Percentiles rank a stretch among this genome's conserved stretches.
Evolutionary conservation across 768 basidiomycete genomes (phyloP).

Genomic region (Xerocomus potaroensis): DNA sequence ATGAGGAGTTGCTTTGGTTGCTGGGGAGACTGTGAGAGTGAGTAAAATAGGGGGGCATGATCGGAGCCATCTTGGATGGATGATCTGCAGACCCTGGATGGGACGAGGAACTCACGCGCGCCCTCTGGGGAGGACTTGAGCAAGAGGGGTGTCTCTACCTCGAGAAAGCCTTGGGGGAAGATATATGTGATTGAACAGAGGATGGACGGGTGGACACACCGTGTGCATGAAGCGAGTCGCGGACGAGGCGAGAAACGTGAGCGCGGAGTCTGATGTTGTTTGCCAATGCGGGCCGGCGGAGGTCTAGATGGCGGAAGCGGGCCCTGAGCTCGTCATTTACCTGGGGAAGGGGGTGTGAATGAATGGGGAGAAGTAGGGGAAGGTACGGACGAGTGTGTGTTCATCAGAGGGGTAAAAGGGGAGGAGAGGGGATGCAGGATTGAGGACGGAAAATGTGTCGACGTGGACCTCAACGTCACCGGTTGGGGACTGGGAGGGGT

Average conservation of each 20-base stretch:
- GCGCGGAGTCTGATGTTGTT: slow-evolving; percentile 80
- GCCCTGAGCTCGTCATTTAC: slow-evolving; percentile 84
- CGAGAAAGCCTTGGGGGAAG: slow-evolving; percentile 65
- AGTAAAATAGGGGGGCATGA: slow-evolving; percentile 60
- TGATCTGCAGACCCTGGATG: slow-evolving; percentile 52
- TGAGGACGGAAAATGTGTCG: slow-evolving; percentile 65
- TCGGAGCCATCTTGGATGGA: slow-evolving; percentile 22
- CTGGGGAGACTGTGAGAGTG: slow-evolving; percentile 91
- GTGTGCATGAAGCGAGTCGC: slow-evolving; percentile 66
- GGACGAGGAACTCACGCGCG: slow-evolving; percentile 90
- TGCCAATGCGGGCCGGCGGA: slow-evolving; percentile 69
- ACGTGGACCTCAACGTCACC: slow-evolving; percentile 83
- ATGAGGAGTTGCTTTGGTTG: slow-evolving; percentile 94
- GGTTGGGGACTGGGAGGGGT: too few species aligned
- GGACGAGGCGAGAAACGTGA: slow-evolving; percentile 72
- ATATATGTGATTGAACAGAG: slow-evolving; percentile 6
- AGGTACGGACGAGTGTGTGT: slow-evolving; percentile 61
- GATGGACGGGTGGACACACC: slow-evolving; percentile 42
- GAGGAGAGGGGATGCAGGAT: slow-evolving; percentile 63
- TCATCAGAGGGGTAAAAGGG: slow-evolving; percentile 85
- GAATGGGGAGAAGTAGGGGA: neutral
- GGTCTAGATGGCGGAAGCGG: slow-evolving; percentile 84
- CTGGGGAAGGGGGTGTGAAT: slow-evolving; percentile 38
- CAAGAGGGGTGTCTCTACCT: slow-evolving; percentile 91
- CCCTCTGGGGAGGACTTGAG: slow-evolving; percentile 93